Conservation (phyloP, 805 yeast genomes). For the Cyberlindnera bimundalis region DNA sequence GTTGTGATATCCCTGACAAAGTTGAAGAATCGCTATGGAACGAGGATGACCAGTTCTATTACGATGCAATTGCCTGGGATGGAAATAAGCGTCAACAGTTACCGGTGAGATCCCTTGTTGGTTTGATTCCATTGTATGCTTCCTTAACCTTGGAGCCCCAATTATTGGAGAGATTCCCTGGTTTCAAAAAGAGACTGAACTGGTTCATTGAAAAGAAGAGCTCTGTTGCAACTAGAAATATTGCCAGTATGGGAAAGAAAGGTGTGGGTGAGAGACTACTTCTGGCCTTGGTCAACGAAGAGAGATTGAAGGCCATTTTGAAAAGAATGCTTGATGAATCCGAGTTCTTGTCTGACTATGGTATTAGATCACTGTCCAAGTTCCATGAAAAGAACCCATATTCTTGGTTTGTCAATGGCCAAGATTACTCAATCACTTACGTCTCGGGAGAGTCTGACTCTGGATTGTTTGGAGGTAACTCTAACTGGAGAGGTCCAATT, state of each 20-base stretch:
- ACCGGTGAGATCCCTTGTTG: conserved; percentile 87
- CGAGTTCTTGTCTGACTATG: conserved; percentile 81
- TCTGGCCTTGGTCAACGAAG: conserved; percentile 76
- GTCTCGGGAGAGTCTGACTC: conserved; percentile 88
- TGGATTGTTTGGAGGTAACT: conserved; percentile 94
- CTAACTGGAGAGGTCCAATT: conserved; percentile 96
- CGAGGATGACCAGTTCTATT: conserved; percentile 82
- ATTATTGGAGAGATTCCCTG: conserved; percentile 69
- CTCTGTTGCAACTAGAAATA: conserved; percentile 71
- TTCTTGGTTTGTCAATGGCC: conserved; percentile 78
- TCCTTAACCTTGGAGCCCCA: conserved; percentile 86
- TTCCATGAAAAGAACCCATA: conserved; percentile 83
- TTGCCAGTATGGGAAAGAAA: conserved; percentile 71
- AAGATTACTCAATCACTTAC: conserved; percentile 64
- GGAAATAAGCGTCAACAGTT: conserved; percentile 60
- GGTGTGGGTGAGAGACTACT: conserved; percentile 83
- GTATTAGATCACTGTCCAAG: conserved; percentile 85
- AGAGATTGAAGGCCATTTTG: conserved; percentile 70
- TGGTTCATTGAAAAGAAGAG: conserved; percentile 78
- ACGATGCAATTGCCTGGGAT: conserved; percentile 87
- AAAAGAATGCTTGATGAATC: conserved; percentile 79
- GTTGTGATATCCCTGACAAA: conserved; percentile 33
- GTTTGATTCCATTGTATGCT: conserved; percentile 88
- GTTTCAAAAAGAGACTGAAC: conserved; percentile 74
- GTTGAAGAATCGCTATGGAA: conserved; percentile 78